Evolutionary conservation across 1,139 yeast species (phyloP), one percentile per base, ranked within the genome.

Genomic region (Taphrina communis): DNA sequence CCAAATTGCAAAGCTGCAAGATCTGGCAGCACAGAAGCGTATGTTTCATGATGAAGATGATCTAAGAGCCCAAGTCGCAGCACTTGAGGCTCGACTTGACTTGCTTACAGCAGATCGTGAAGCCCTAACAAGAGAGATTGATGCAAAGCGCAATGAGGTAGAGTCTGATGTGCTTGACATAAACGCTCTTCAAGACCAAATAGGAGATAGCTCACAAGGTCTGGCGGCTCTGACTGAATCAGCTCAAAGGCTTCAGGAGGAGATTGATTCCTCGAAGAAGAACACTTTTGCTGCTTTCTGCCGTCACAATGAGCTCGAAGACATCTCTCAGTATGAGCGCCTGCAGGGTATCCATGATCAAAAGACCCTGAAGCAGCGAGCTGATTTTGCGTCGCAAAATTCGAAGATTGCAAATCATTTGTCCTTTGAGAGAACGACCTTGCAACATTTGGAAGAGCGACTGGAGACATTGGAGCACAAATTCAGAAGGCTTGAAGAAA

Each of bases 311-410:
- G 84, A 84, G 0, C 84, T 89, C 73, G 73, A 74, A 12, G 78
- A 81, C 70, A 85, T 89, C 56, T 81, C 82, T 65, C 90, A 87
- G 61, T 90, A 88, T 75, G 96, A 90, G 76, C 80, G 80, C 59
- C 80, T 84, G 36, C 90, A 88, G 70, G 93, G 94, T 11, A 80
- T 86, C 1, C 79, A 85, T 12, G 75, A 85, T 70, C 83, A 91
- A 75, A 82, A 83, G 55, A 84, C 87, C 69, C 83, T 89, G 0
- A 86, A 85, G 73, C 92, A 89, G 76, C 81, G 88, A 68, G 81
- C 89, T 2, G 86, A 86, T 73, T 85, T 83, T 72, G 79, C 84
- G 42, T 85, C 85, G 70, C 87, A 89, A 50, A 82, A 88, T 38
- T 79, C 88, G n/a, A 82, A 86, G 6, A 78, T 89, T 65, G 81